Evolutionary conservation across 2,329 filamentous ascomycete genomes (phyloP), one percentile per base, ranked within the genome.

Genomic region (Paracoccidioides lutzii): DNA sequence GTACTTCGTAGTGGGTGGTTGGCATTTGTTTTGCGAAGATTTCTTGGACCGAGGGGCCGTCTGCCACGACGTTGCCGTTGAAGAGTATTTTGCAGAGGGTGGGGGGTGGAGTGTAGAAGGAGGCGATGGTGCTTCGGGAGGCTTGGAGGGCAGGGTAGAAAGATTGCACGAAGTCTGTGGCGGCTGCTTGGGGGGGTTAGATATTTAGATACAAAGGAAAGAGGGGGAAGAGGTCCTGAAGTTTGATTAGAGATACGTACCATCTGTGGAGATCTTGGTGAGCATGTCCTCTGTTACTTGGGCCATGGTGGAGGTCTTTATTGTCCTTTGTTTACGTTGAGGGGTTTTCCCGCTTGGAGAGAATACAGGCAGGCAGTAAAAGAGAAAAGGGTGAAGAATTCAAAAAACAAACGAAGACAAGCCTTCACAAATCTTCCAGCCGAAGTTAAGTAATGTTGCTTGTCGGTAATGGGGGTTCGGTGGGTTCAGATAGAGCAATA

Each of bases 81-180:
- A 90, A 84, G 64, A 82, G 80, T 64, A 95, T 90, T 66, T 83
- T 81, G 53, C 87, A 73, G 3, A 76, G 64, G 0, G 70, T 78
- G 9, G 76, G 62, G 0, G 70, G 78, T 9, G 76, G 62, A 30
- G 79, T 80, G 75, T 95, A 95, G 76, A 84, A 94, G n/a, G 74
- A 73, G 15, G 78, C 67, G 12, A 95, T 78, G 8, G 75, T 73
- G 45, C 73, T 70, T 59, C 79, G 77, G 44, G 76, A 70, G 57
- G 76, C 78, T 69, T 85, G 82, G 53, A 94, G 75, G n/a, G 85
- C 79, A 33, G 78, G 76, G 73, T 95, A 95, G 75, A 86, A 95
- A 59, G 79, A 76, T 59, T 84, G 81, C 61, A 85, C 77, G 64
- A 95, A 91, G 54, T 73, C 75, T 62, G 85, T 80, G 54, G 88